These are phyloP conservation scores for Harringtonia aguacate DNA, from an alignment of 2,329 filamentous ascomycete genomes.

Conservation along the genomic window DNA sequence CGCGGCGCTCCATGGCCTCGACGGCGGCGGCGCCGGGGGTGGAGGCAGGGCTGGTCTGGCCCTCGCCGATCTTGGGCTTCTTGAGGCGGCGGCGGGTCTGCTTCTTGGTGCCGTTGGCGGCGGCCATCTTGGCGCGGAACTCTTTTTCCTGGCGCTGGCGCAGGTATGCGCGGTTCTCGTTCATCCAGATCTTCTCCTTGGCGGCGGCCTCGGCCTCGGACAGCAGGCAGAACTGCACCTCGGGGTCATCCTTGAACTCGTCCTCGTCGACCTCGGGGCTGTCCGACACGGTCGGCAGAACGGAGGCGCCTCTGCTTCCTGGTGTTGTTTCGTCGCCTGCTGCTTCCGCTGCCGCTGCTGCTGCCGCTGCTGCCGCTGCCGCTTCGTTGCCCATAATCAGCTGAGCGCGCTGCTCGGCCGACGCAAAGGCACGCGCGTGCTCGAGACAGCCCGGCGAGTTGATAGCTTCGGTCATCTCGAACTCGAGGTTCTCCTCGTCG, in stretches of 20 bases:
- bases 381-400: constrained; percentile 10
- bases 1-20: constrained; percentile 55
- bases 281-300: constrained; percentile 33
- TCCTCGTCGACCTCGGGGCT: constrained; percentile 60
- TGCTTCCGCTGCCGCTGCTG: not conserved
- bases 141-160: constrained; percentile 77
- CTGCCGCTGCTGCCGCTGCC: not conserved
- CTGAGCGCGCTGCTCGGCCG: constrained; percentile 40
- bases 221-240: constrained; percentile 73
- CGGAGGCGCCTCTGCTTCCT: constrained; percentile 4
- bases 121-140: constrained; percentile 56
- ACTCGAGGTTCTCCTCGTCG: constrained; percentile 55
- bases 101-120: constrained; percentile 15
- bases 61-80: constrained; percentile 50
- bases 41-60: constrained; percentile 55
- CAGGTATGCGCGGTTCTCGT: constrained; percentile 89
- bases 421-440: constrained; percentile 47
- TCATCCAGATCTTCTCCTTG: constrained; percentile 91
- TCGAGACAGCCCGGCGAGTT: constrained; percentile 45
- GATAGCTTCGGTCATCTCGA: constrained; percentile 61
- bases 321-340: not conserved
- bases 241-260: constrained; percentile 82
- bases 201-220: constrained; percentile 62
- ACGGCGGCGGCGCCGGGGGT: constrained; percentile 61
- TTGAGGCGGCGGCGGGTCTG: constrained; percentile 33